Percentiles rank a stretch among this genome's conserved stretches.
Evolutionary conservation across 306 rosid genomes (phyloP).

Genomic region (Ammopiptanthus mongolicus): DNA sequence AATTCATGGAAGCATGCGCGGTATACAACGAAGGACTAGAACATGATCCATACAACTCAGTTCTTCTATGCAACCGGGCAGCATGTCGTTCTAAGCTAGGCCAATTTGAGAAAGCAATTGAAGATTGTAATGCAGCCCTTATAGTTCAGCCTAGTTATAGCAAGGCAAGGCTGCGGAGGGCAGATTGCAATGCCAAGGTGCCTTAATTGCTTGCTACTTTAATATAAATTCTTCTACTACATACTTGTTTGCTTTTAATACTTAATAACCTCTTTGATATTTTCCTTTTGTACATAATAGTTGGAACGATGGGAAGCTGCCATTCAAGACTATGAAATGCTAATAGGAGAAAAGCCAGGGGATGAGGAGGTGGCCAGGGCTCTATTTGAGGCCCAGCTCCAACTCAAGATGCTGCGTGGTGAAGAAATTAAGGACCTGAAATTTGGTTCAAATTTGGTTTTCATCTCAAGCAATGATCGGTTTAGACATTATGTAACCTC

Average conservation of each 20-base stretch:
- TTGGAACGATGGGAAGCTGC: conserved; percentile 93
- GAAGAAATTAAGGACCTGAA: conserved; percentile 70
- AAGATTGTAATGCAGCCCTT: conserved; percentile 85
- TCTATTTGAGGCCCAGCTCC: conserved; percentile 68
- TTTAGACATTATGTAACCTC: conserved; percentile 81
- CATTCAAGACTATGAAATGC: conserved; percentile 77
- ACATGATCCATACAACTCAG: conserved; percentile 63
- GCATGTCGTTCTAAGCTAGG: conserved; percentile 90
- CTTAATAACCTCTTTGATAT: not conserved
- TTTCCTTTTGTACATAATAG: conserved; percentile 34
- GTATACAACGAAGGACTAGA: conserved; percentile 84
- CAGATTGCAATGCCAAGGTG: conserved; percentile 87
- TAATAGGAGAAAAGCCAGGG: conserved; percentile 80
- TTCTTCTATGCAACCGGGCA: conserved; percentile 85
- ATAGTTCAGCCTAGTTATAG: conserved; percentile 66
- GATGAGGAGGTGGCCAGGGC: conserved; percentile 89
- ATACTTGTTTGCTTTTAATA: not conserved
- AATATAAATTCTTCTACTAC: not conserved
- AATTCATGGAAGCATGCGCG: conserved; percentile 61
- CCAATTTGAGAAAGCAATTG: conserved; percentile 88
- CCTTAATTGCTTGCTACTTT: conserved; percentile 4
- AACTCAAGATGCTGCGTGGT: conserved; percentile 61
- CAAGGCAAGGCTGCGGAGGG: conserved; percentile 88
- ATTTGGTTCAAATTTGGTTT: conserved; percentile 76
- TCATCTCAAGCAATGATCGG: conserved; percentile 66